Percentiles rank a stretch among this genome's conserved stretches.
These are phyloP conservation scores for Trametes cingulata DNA, from an alignment of 768 basidiomycete genomes.

Conservation along the genomic window DNA sequence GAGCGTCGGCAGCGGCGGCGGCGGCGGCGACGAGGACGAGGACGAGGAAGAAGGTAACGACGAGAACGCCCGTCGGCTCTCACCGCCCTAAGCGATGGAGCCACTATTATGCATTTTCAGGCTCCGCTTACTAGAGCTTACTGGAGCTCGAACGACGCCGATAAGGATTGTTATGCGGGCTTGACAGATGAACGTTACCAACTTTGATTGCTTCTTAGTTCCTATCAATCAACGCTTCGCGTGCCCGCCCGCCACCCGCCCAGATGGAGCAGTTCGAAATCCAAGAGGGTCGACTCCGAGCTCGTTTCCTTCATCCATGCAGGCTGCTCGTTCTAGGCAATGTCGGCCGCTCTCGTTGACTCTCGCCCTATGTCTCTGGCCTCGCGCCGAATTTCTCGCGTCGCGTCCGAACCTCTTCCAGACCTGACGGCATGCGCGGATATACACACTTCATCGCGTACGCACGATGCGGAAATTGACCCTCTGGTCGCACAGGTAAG, in stretches of 20 bases:
- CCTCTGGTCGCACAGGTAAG: constrained; percentile 15
- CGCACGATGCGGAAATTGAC: not conserved
- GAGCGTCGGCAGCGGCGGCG: constrained; percentile 17
- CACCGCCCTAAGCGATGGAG: not conserved
- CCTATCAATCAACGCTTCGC: constrained; percentile 16
- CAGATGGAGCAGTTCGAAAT: constrained; percentile 1
- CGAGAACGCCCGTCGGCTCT: constrained; percentile 15
- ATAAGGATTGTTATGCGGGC: not conserved
- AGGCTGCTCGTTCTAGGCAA: not conserved
- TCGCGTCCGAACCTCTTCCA: constrained; percentile 9
- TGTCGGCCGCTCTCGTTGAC: constrained; percentile 6
- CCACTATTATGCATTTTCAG: not conserved
- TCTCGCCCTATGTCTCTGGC: not conserved
- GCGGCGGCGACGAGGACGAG: constrained; percentile 24
- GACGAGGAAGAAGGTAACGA: constrained; percentile 24
- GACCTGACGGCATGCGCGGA: not conserved
- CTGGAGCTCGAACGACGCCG: not conserved
- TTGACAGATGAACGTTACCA: constrained; percentile 3
- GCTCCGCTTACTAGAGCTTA: constrained; percentile 14
- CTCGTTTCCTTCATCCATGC: not conserved
- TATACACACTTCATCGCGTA: not conserved
- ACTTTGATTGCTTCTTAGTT: constrained; percentile 9
- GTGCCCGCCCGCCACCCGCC: not conserved
- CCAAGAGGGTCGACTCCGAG: not conserved
- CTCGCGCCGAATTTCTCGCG: constrained; percentile 7